Conservation (phyloP, 2,329 filamentous ascomycete genomes). For the Fusarium sp. region DNA sequence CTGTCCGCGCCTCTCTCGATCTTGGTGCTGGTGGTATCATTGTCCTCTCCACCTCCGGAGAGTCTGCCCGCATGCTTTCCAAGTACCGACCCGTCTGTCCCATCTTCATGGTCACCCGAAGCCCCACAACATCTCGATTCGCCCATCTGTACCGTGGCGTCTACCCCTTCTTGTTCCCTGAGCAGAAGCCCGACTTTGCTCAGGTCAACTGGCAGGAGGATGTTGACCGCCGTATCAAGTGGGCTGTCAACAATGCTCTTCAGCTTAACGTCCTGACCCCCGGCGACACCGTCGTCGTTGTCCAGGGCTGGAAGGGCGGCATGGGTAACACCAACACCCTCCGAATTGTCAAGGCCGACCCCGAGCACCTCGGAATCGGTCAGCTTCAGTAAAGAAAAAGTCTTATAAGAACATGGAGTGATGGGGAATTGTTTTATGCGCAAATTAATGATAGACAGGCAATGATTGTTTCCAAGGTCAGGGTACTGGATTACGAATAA, state of each 20-base stretch:
- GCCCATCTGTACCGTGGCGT: constrained; percentile 97
- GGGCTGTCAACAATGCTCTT: constrained; percentile 89
- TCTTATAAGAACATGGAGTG: constrained; percentile 23
- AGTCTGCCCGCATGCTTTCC: constrained; percentile 92
- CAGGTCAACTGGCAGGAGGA: constrained; percentile 98
- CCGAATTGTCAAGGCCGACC: constrained; percentile 71
- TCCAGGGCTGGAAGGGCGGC: constrained; percentile 91
- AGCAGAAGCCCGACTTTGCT: constrained; percentile 93
- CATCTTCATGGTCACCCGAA: constrained; percentile 99
- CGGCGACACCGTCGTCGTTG: constrained; percentile 82
- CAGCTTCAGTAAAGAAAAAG: constrained; percentile 48
- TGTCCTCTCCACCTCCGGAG: constrained; percentile 94
- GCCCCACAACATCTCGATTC: constrained; percentile 84
- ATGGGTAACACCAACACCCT: constrained; percentile 92
- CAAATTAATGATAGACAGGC: constrained; percentile 48
- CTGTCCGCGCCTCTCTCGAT: constrained; percentile 94
- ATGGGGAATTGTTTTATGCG: constrained; percentile 41
- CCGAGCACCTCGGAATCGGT: constrained; percentile 67
- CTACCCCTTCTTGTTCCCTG: constrained; percentile 95
- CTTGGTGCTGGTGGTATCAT: constrained; percentile 96
- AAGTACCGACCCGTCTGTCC: constrained; percentile 99
- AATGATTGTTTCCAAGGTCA: constrained; percentile 45
- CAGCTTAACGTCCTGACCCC: constrained; percentile 79
- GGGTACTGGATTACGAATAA: constrained; percentile 43
- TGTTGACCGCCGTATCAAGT: constrained; percentile 96